Evolutionary conservation across 768 basidiomycete species (phyloP), one percentile per base, ranked within the genome.

Genomic region (Suillus paluster): DNA sequence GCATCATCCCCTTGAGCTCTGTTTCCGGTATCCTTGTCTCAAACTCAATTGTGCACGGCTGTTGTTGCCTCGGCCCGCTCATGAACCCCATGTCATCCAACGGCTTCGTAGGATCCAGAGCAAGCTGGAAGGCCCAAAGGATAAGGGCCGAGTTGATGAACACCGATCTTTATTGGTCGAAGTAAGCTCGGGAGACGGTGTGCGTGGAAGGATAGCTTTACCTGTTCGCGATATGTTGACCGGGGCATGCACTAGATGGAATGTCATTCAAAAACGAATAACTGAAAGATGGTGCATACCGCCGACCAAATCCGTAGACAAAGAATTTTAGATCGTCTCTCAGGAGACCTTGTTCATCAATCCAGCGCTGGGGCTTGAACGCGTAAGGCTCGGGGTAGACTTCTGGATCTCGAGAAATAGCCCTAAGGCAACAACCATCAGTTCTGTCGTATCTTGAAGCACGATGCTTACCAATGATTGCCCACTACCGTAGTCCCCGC

Each of bases 1-100:
- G n/a, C n/a, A n/a, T n/a, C n/a, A n/a, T n/a, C n/a, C n/a, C n/a
- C n/a, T n/a, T n/a, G n/a, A n/a, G n/a, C n/a, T n/a, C n/a, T n/a
- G n/a, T n/a, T n/a, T n/a, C n/a, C n/a, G n/a, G n/a, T n/a, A n/a
- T n/a, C n/a, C n/a, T n/a, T n/a, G n/a, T n/a, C n/a, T n/a, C n/a
- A n/a, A n/a, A n/a, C n/a, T n/a, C n/a, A n/a, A n/a, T n/a, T n/a
- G n/a, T n/a, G n/a, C n/a, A n/a, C n/a, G n/a, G n/a, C n/a, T n/a
- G n/a, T n/a, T n/a, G n/a, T n/a, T n/a, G n/a, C n/a, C n/a, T n/a
- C n/a, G n/a, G n/a, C n/a, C n/a, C n/a, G n/a, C n/a, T n/a, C 7
- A 82, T 85, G 69, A 89, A 86, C 0, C 80, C 84, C 48, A 83
- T 71, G 7, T 80, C 79, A 69, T 91, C 84, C 59, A 90, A 87